Evolutionary conservation across 768 basidiomycete species (phyloP).

Genomic region (Dentipellis fragilis): DNA sequence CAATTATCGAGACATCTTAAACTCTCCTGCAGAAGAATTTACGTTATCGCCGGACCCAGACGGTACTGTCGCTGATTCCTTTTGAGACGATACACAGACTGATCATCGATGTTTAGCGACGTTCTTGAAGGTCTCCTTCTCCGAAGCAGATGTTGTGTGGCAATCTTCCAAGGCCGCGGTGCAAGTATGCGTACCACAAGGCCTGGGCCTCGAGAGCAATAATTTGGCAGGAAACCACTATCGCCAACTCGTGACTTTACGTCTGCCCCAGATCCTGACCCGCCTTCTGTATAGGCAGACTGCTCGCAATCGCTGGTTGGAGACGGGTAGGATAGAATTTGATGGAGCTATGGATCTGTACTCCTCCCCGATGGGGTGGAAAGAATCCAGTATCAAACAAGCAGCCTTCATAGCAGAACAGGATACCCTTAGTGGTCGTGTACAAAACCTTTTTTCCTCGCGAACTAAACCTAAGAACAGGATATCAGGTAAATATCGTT

Average conservation of each 20-base stretch:
- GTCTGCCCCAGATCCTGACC: conserved; percentile 38
- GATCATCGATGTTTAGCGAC: conserved; percentile 47
- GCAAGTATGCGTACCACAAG: conserved; percentile 43
- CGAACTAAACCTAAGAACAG: no score
- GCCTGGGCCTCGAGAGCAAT: conserved; percentile 61
- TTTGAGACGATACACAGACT: neutral
- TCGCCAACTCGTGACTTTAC: conserved; percentile 51
- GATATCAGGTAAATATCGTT: no score
- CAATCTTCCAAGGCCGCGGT: conserved; percentile 42
- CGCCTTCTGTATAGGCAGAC: conserved; percentile 39
- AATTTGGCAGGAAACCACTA: conserved; percentile 64
- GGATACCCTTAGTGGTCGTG: conserved; percentile 60
- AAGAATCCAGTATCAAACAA: conserved; percentile 40
- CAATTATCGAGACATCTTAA: conserved; percentile 67
- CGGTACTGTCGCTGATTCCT: conserved; percentile 29
- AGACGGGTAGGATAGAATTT: conserved; percentile 42
- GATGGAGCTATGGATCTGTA: conserved; percentile 65
- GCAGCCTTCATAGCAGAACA: conserved; percentile 58
- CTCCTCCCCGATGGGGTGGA: conserved; percentile 49
- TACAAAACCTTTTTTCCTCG: conserved; percentile 35
- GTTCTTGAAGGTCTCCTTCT: conserved; percentile 62
- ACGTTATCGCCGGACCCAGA: conserved; percentile 62
- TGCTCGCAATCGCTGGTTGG: conserved; percentile 48
- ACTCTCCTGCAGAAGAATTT: conserved; percentile 71
- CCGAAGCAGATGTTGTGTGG: conserved; percentile 46